These are phyloP conservation scores for Rhizophagus clarus DNA, from an alignment of 192 early-diverging fungal species.

Conservation along the genomic window DNA sequence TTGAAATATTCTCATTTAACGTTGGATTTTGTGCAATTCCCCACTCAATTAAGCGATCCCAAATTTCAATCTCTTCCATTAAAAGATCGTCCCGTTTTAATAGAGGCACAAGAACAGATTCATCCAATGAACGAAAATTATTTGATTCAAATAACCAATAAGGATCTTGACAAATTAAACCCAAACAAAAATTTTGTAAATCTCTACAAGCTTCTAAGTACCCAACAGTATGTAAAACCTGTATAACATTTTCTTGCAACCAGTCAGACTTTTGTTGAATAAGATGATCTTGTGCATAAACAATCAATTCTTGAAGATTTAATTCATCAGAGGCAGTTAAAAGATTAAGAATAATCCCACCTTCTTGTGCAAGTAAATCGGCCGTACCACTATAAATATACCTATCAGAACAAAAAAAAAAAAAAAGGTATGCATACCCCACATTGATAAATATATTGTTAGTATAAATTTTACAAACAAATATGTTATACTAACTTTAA, in stretches of 20 bases:
- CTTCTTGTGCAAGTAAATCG: slow-evolving; percentile 8
- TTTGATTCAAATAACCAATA: slow-evolving; percentile 16
- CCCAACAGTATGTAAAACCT: slow-evolving; percentile 5
- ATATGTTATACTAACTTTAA: slow-evolving; percentile 9
- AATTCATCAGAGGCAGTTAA: slow-evolving; percentile 20
- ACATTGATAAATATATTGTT: neutral
- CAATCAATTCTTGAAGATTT: slow-evolving; percentile 17
- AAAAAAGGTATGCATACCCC: neutral
- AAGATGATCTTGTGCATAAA: slow-evolving; percentile 10
- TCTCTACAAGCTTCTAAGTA: slow-evolving; percentile 8
- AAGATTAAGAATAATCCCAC: slow-evolving; percentile 3
- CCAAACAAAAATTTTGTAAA: slow-evolving; percentile 26
- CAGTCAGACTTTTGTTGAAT: slow-evolving; percentile 27
- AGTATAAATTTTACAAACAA: neutral
- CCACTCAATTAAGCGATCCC: slow-evolving; percentile 18
- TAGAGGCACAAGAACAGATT: slow-evolving; percentile 25
- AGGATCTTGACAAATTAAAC: slow-evolving; percentile 27
- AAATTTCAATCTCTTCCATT: slow-evolving; percentile 30
- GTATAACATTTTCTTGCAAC: slow-evolving; percentile 22
- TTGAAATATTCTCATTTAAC: slow-evolving; percentile 5
- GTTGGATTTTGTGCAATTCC: slow-evolving; percentile 20
- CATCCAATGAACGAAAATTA: slow-evolving; percentile 12
- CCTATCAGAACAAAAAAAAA: neutral
- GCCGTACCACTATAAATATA: slow-evolving; percentile 20
- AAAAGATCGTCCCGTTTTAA: slow-evolving; percentile 23